Evolutionary conservation across 768 basidiomycete genomes (phyloP).

Genomic region (Pleurotus salmoneostramineus): DNA sequence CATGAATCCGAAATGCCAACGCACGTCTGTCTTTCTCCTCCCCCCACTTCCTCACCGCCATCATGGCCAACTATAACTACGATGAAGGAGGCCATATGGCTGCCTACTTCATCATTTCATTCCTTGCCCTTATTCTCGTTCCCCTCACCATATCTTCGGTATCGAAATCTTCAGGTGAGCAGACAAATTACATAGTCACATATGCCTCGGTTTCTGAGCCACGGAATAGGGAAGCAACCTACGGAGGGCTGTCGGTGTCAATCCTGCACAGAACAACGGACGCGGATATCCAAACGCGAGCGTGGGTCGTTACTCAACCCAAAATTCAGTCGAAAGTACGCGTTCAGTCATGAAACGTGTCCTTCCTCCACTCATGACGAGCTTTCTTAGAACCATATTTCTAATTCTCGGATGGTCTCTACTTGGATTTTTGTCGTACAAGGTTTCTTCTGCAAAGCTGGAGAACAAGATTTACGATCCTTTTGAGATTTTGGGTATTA

Average conservation of each 20-base stretch:
- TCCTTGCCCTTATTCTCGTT: constrained; percentile 79
- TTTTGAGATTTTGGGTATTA: constrained; percentile 87
- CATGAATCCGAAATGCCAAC: not conserved
- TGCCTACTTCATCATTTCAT: constrained; percentile 86
- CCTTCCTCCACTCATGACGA: constrained; percentile 1
- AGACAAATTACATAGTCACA: not conserved
- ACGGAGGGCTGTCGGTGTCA: constrained; percentile 56
- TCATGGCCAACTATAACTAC: constrained; percentile 80
- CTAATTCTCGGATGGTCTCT: constrained; percentile 71
- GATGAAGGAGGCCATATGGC: constrained; percentile 87
- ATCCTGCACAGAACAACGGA: constrained; percentile 55
- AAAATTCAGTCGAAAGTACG: constrained; percentile 49
- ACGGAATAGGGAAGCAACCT: constrained; percentile 28
- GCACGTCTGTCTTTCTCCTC: constrained; percentile 2
- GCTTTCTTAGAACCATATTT: constrained; percentile 45
- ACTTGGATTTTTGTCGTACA: constrained; percentile 66
- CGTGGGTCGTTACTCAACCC: constrained; percentile 45
- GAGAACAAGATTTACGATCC: constrained; percentile 85
- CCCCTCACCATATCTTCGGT: constrained; percentile 65
- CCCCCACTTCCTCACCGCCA: constrained; percentile 15
- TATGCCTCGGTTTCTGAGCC: constrained; percentile 8
- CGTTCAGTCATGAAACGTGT: constrained; percentile 1
- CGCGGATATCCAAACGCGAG: constrained; percentile 34
- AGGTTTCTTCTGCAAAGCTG: constrained; percentile 49
- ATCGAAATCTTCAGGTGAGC: constrained; percentile 22